A percentile compares a stretch with the other conserved stretches of the same genome.
phyloP scores from a whole-genome alignment of 768 basidiomycete species.

The Podaxis rugospora region DNA sequence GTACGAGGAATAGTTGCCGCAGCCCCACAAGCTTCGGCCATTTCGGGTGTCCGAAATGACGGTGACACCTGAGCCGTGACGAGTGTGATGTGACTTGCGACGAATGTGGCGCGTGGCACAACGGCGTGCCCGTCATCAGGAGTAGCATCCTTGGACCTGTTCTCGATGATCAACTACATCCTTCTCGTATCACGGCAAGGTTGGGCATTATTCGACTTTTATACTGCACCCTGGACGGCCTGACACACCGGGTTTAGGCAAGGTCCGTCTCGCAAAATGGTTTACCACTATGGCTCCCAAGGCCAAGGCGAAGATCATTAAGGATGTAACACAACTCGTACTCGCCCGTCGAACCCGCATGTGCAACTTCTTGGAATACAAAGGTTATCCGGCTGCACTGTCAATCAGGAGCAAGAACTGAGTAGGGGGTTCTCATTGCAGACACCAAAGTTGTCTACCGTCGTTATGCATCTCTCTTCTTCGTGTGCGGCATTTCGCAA shows the following conservation, averaged over 20 bases:
- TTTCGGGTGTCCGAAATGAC: not conserved
- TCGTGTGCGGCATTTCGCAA: slow-evolving; percentile 84
- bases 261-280: slow-evolving; percentile 98
- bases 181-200: slow-evolving; percentile 98
- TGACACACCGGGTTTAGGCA: slow-evolving; percentile 49
- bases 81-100: slow-evolving; percentile 2
- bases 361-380: slow-evolving; percentile 99
- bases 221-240: not conserved
- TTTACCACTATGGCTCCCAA: slow-evolving; percentile 92
- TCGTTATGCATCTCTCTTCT: slow-evolving; percentile 95
- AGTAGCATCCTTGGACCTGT: not conserved
- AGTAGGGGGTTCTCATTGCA: slow-evolving; percentile 17
- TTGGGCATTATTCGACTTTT: slow-evolving; percentile 22
- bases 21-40: not conserved
- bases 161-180: slow-evolving; percentile 89
- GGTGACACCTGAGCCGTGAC: not conserved
- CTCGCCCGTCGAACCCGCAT: slow-evolving; percentile 92
- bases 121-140: not conserved
- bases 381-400: slow-evolving; percentile 53
- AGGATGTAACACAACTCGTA: slow-evolving; percentile 98
- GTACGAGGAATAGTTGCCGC: not conserved
- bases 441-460: slow-evolving; percentile 93
- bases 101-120: not conserved
- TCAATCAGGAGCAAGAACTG: not conserved
- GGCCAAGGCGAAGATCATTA: slow-evolving; percentile 92